Evolutionary conservation across 1,139 yeast species (phyloP), one percentile per base, ranked within the genome.

Genomic region (Candida albicans): DNA sequence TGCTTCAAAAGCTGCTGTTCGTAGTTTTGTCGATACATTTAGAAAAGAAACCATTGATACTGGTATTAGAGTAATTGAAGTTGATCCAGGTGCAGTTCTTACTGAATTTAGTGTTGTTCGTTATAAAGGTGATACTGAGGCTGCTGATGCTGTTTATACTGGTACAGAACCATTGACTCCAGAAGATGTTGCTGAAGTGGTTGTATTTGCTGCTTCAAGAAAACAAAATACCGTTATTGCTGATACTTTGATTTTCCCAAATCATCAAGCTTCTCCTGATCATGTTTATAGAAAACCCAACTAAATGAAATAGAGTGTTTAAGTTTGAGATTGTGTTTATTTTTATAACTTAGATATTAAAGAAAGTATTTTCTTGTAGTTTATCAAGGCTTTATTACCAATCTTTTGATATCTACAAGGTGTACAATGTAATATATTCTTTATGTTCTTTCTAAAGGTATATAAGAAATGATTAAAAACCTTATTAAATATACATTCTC

Each of bases 221-320:
- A 73, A 67, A 49, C 67, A 62, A 46, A 76, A 75, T 50, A 73
- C 79, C 1, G 81, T 76, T 4, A 61, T 76, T 49, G 80, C 81
- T 3, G 80, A 76, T 50, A 69, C 77, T 8, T 65, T 76, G 48
- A 68, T 76, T 2, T 74, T 74, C 52, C 76, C 79, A 13, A 67
- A 71, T 40, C 71, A 75, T 56, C 81, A 76, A 62, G 81, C 79
- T 13, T 81, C 91, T 44, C 80, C 95, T 22, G 67, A 73, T 49
- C 90, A 86, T 57, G 51, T 71, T 36, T 57, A 69, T 52, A 60
- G 68, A 53, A 55, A 55, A 26, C 40, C 40, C 26, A 37, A 37
- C 7, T 29, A 28, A 30, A 37, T 11, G n/a, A 25, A 25, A 6
- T 15, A 13, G 5, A n/a, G 9, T 6, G 30, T 34, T 5, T 18